Percentiles rank a stretch among this genome's conserved stretches.
These are phyloP conservation scores for Calocybe cyanea DNA, from an alignment of 768 basidiomycete species.

Conservation along the genomic window DNA sequence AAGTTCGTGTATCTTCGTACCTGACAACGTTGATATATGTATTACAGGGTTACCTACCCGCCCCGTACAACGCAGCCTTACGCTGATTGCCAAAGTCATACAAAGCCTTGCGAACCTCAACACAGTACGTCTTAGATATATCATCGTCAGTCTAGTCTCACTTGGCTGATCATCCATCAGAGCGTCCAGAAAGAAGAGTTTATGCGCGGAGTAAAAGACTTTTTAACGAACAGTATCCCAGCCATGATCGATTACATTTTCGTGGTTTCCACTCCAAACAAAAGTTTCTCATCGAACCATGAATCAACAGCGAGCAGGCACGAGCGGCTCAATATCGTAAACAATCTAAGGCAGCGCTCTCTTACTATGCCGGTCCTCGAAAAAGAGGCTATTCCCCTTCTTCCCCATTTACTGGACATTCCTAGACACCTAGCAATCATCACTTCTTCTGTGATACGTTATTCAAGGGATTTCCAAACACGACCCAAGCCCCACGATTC, in stretches of 20 bases:
- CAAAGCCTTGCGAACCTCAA: slow-evolving; percentile 88
- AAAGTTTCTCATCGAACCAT: slow-evolving; percentile 25
- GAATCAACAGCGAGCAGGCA: slow-evolving; percentile 36
- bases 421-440: slow-evolving; percentile 76
- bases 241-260: slow-evolving; percentile 80
- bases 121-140: slow-evolving; percentile 25
- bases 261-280: slow-evolving; percentile 59
- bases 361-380: slow-evolving; percentile 52
- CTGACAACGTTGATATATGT: slow-evolving; percentile 2
- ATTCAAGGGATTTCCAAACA: slow-evolving; percentile 41
- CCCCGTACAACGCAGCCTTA: slow-evolving; percentile 75
- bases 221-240: slow-evolving; percentile 56
- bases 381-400: slow-evolving; percentile 66
- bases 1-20: too few relatives aligned
- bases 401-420: slow-evolving; percentile 74
- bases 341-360: slow-evolving; percentile 55
- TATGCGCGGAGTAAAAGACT: slow-evolving; percentile 75
- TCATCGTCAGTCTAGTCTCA: too few relatives aligned
- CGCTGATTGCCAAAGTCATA: slow-evolving; percentile 82
- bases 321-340: slow-evolving; percentile 50
- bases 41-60: slow-evolving; percentile 58
- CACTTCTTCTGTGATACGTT: slow-evolving; percentile 71
- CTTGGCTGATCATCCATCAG: slow-evolving; percentile 26
- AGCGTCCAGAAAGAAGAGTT: slow-evolving; percentile 73
- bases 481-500: slow-evolving; percentile 27